Conservation (phyloP, 1,284 basidiomycete species). For the Ceratobasidium sp. region DNA sequence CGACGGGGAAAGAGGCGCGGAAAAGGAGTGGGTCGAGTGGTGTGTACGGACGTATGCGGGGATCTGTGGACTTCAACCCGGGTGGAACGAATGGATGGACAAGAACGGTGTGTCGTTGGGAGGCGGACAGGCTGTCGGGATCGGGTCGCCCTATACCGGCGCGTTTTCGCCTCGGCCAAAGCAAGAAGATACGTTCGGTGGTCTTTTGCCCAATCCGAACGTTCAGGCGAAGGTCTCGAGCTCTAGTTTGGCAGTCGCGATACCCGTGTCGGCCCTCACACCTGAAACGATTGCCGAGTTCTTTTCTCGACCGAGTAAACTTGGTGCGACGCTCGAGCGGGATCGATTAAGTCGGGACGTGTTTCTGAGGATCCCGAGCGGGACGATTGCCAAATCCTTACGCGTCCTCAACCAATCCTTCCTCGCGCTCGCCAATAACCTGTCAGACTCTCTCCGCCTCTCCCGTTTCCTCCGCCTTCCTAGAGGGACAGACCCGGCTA, state of each 20-base stretch:
- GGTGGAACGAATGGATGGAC: slow-evolving; percentile 71
- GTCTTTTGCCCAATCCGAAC: slow-evolving; percentile 2
- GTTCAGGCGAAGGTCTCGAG: neutral
- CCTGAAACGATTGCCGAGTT: slow-evolving; percentile 38
- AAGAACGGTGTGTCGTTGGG: neutral
- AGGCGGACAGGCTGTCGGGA: neutral
- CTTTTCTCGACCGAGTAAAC: slow-evolving; percentile 20
- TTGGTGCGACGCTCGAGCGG: slow-evolving; percentile 36
- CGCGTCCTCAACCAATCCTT: slow-evolving; percentile 35
- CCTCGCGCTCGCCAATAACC: slow-evolving; percentile 17
- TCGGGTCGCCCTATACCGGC: slow-evolving; percentile 29
- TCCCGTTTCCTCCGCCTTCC: slow-evolving; percentile 32
- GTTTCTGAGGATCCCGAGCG: slow-evolving; percentile 24
- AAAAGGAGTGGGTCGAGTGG: slow-evolving; percentile 69
- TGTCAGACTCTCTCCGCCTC: neutral
- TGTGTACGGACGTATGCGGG: slow-evolving; percentile 74
- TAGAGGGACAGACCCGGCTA: slow-evolving; percentile 38
- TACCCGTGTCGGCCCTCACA: slow-evolving; percentile 34
- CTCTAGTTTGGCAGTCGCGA: neutral
- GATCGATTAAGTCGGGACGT: slow-evolving; percentile 33
- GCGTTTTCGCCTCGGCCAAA: slow-evolving; percentile 40
- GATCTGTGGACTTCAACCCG: slow-evolving; percentile 71
- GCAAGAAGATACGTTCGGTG: slow-evolving; percentile 12
- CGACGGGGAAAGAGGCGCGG: slow-evolving; percentile 66
- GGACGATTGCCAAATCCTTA: slow-evolving; percentile 36